Evolutionary conservation across 306 rosid species (phyloP), one percentile per base, ranked within the genome.

Genomic region (Quillaja saponaria): DNA sequence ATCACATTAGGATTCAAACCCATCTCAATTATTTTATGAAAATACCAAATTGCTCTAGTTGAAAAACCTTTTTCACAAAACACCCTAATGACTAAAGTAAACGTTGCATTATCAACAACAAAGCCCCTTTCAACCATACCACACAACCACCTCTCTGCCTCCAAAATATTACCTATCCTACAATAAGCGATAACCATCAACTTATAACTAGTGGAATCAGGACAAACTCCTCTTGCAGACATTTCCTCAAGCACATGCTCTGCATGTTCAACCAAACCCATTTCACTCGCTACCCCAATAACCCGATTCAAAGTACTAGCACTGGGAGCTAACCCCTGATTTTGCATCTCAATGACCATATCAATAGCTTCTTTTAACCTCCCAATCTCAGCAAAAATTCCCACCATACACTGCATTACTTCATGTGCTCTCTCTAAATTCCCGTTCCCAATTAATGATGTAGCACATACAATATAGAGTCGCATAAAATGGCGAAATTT

Each of bases 1-100:
- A 92, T 85, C 80, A 86, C 47, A 83, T 92, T 92, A 1, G 95
- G 95, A 51, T 70, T 79, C 76, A 89, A 72, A 59, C 94, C 96
- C 84, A 70, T 78, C 71, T 66, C 67, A 67, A 46, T 55, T 52
- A 85, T 63, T 78, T 76, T 84, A 49, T 80, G 73, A 16, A 89
- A 89, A 64, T 82, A 78, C 96, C 95, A 76, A 21, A 55, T 37
- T 0, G 94, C 99, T 64, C 87, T 73, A 3, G 67, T 80, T 1
- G 74, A 71, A 41, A 67, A 76, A 55, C 88, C 85, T 59, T 84
- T 79, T 10, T 78, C 81, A 40, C 86, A 82, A 39, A 89, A 87
- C 47, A 40, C 66, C 18, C 74, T 72, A 31, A 84, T 69, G 37
- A 89, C 16, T 48, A 84, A 68, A 1, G 94, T 92, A 21, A 78